Percentiles rank a stretch among this genome's conserved stretches.
Evolutionary conservation across 2,329 filamentous ascomycete species (phyloP).

Genomic region (Esteya vermicola): DNA sequence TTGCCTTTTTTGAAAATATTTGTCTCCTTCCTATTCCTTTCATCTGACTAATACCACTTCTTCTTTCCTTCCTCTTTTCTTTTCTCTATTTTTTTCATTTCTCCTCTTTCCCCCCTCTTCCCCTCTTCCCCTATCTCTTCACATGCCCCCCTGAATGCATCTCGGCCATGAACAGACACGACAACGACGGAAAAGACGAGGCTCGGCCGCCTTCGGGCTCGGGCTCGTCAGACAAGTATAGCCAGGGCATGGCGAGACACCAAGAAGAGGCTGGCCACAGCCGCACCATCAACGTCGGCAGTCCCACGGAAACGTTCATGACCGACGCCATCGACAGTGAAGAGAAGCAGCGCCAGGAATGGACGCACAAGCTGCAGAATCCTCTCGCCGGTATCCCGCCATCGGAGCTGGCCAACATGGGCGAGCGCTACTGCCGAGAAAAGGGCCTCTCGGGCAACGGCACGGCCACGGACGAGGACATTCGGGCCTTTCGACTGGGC

Average conservation of each 20-base stretch:
- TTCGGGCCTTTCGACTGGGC: constrained; percentile 38
- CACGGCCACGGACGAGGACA: constrained; percentile 30
- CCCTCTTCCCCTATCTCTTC: too few species aligned
- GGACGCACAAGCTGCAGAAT: constrained; percentile 19
- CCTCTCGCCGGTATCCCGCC: constrained; percentile 24
- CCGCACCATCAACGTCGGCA: not conserved
- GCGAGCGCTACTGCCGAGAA: constrained; percentile 39
- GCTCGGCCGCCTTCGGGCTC: not conserved
- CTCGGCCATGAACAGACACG: too few species aligned
- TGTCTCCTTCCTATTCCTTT: too few species aligned
- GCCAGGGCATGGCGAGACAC: not conserved
- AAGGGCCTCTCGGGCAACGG: constrained; percentile 35
- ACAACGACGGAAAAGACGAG: not conserved
- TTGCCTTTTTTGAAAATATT: too few species aligned
- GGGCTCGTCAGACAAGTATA: not conserved
- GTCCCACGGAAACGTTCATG: too few species aligned
- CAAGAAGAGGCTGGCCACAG: not conserved
- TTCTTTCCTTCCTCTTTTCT: not conserved
- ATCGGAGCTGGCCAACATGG: constrained; percentile 37
- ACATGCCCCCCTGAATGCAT: too few species aligned
- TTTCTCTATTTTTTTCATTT: not conserved
- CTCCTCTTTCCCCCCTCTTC: too few species aligned
- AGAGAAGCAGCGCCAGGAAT: not conserved
- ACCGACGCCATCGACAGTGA: too few species aligned
- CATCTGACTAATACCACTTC: not conserved